Base-by-base conservation (phyloP, 1,139 yeast species). In the Yamadazyma kanchanaburiensis region DNA sequence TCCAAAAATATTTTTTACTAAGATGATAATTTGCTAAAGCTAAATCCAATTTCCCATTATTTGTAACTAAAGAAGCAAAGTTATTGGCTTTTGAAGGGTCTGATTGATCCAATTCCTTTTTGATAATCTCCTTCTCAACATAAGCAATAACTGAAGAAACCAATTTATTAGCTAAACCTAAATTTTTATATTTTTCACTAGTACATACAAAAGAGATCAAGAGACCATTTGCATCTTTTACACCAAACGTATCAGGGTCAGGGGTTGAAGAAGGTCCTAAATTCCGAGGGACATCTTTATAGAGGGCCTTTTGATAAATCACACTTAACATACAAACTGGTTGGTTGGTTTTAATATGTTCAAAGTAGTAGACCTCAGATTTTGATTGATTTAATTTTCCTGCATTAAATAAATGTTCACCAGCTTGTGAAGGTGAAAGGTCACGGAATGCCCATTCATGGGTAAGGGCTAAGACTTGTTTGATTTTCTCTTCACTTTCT, bases 1-100 rank as follows among this genome's bases (percentile, higher is more conserved):
- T 42, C 73, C 70, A 64, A 32, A 64, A 51, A 38, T 60, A 64
- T 35, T 61, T 46, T 35, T 64, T 61, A 21, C 61, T 43, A 40
- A 66, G 51, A 33, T 61, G 59, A 32, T 64, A 58, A 34, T 51
- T 48, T 16, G 66, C 69, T 46, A 65, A 50, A 9, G 40, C 41
- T 5, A 26, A 21, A 38, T 65, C 71, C 6, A 63, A 34, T n/a
- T 35, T 25, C 1, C 67, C 65, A 11, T 49, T 39, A 11, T 46
- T 41, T 10, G 42, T 41, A 4, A 61, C 65, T 67, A 62, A 55
- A 32, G 45, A 49, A 31, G 47, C 49, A 42, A 64, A 63, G 28
- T 51, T 54, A 33, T 55, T 64, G 15, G 45, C 40, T 26, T 51
- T 47, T 15, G 35, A 24, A 3, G 30, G 37, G 22, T 55, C 54